Base-by-base conservation (phyloP, 305 asterid genomes). In the Vinca major region DNA sequence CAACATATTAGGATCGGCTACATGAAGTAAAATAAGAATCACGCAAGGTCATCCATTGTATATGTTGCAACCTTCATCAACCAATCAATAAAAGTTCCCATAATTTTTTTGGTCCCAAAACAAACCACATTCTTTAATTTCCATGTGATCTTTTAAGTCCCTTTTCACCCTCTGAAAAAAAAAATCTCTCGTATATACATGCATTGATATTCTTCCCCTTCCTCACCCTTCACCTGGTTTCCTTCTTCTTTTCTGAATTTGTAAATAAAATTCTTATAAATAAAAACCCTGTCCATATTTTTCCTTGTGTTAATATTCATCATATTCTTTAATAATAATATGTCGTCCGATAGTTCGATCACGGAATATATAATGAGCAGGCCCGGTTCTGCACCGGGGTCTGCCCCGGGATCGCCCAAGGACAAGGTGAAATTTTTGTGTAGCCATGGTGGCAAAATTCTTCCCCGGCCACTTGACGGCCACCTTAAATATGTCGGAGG, bases 381-480 rank as follows among this genome's bases (percentile, higher is more conserved):
- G 56, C 39, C 72, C 67, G 75, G 76, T 71, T 78, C 85, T 16
- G 73, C 83, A 62, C 79, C 85, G 0, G 72, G 62, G 37, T 81
- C 92, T 61, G 67, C 79, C 75, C 84, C 88, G 21, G 63, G 79
- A 55, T 86, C 89, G 13, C 92, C 95, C 0, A 68, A 44, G 78
- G 76, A 73, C 70, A 75, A 86, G 70, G 71, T 86, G 67, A 92
- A 92, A 76, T 85, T 92, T 81, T 62, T 86, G 65, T 88, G 95
- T 74, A 88, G 96, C 78, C 95, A 92, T 70, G 96, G 96, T 61
- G 98, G 98, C 39, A 89, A 75, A 76, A 89, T 92, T 77, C 92
- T 92, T 57, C 96, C 92, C 57, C 82, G 89, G 62, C 92, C 91
- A 5, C 53, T 78, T 64, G 94, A 88, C 67, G 88, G 86, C 68